Evolutionary conservation across 2,329 filamentous ascomycete genomes (phyloP).

Genomic region (Incumbomyces delicatus): DNA sequence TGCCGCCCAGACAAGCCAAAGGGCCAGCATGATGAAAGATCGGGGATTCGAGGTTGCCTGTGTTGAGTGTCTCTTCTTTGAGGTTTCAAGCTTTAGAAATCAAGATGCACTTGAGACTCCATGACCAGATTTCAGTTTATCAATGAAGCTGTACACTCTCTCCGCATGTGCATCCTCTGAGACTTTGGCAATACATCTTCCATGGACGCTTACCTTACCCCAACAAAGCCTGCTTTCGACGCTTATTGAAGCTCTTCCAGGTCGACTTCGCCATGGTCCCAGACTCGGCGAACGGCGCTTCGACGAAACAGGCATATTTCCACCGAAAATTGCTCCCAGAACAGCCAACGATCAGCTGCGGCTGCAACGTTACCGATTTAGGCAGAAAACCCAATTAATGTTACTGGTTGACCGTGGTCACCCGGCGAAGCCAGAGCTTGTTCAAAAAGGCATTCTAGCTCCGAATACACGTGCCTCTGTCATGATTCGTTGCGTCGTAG

Average conservation of each 20-base stretch:
- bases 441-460: not conserved
- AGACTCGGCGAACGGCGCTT: not conserved
- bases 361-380: not conserved
- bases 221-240: not conserved
- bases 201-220: not conserved
- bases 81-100: not conserved
- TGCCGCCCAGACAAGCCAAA: conserved; percentile 2
- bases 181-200: no score
- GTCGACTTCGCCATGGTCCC: not conserved
- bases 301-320: not conserved
- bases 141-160: not conserved
- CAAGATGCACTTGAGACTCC: not conserved
- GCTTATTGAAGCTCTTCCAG: not conserved
- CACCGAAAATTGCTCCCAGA: not conserved
- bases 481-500: not conserved
- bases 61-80: not conserved
- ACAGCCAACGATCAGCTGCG: not conserved
- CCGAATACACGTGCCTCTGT: not conserved
- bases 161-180: not conserved
- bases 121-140: conserved; percentile 1
- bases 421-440: not conserved
- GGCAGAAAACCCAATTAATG: not conserved
- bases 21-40: not conserved
- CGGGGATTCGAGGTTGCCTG: not conserved
- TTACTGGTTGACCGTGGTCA: not conserved